Evolutionary conservation across 106 monocot species (phyloP).

Genomic region (Ottelia alismoides): DNA sequence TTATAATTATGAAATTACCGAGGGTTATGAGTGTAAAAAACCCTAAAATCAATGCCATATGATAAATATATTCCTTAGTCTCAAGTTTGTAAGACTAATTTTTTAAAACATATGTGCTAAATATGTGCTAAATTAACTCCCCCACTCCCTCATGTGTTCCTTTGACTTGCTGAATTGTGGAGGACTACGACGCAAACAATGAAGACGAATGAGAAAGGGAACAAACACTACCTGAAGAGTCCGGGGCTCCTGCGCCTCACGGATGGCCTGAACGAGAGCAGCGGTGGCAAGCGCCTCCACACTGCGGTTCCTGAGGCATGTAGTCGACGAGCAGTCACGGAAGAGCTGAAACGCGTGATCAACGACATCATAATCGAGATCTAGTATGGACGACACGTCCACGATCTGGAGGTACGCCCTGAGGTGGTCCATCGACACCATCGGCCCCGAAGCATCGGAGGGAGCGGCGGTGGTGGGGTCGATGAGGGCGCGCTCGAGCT

Average conservation of each 20-base stretch:
- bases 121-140: too few relatives aligned
- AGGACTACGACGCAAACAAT: too few relatives aligned
- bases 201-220: background rate
- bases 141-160: too few relatives aligned
- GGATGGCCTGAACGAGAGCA: constrained; percentile 97
- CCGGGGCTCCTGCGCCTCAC: constrained; percentile 91
- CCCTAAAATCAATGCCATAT: too few relatives aligned
- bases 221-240: constrained; percentile 81
- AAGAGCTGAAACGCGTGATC: constrained; percentile 96
- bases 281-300: constrained; percentile 94
- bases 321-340: constrained; percentile 78
- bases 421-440: constrained; percentile 70
- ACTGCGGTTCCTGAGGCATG: constrained; percentile 83
- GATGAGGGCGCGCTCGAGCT: constrained; percentile 81
- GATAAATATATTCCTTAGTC: too few relatives aligned
- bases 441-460: constrained; percentile 26
- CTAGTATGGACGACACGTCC: constrained; percentile 82
- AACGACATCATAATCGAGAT: constrained; percentile 65
- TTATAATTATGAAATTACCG: too few relatives aligned
- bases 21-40: too few relatives aligned
- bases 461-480: background rate
- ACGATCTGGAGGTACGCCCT: constrained; percentile 89
- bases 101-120: too few relatives aligned
- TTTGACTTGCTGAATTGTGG: too few relatives aligned
- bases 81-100: too few relatives aligned